Evolutionary conservation across 1,139 yeast species (phyloP).

Genomic region (Yamadazyma aaseri): DNA sequence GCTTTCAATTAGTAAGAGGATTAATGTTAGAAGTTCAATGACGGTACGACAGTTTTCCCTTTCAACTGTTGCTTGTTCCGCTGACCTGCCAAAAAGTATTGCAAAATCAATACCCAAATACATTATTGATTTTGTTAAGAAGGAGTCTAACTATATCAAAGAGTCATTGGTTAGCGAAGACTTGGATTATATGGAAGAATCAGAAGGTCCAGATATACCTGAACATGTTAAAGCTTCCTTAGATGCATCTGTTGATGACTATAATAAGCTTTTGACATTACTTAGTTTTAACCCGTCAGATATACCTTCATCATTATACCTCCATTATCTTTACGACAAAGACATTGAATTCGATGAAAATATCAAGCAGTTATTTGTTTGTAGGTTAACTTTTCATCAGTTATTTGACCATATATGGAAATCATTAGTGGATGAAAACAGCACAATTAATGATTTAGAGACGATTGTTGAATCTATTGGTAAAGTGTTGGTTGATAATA

Average conservation of each 20-base stretch:
- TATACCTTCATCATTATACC: constrained; percentile 30
- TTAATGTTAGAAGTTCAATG: too few species aligned
- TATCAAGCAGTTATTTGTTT: constrained; percentile 22
- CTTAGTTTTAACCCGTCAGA: constrained; percentile 33
- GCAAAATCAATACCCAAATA: constrained; percentile 5
- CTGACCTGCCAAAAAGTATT: background rate
- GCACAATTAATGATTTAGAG: constrained; percentile 38
- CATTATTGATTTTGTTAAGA: constrained; percentile 16
- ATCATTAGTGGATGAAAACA: constrained; percentile 23
- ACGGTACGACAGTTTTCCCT: too few species aligned
- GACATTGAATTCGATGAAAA: constrained; percentile 21
- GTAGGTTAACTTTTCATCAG: constrained; percentile 31
- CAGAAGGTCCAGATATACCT: constrained; percentile 4
- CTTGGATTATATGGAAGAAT: background rate
- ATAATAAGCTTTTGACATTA: constrained; percentile 28
- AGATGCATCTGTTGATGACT: constrained; percentile 26
- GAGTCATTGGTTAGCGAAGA: constrained; percentile 10
- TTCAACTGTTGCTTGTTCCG: too few species aligned
- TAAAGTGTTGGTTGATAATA: constrained; percentile 17
- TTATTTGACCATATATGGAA: constrained; percentile 33
- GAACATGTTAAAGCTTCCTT: constrained; percentile 9
- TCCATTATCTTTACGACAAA: constrained; percentile 20
- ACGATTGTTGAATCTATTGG: constrained; percentile 31
- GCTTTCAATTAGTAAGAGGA: too few species aligned
- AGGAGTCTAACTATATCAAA: constrained; percentile 16